These are phyloP conservation scores for Brettanomyces nanus DNA, from an alignment of 805 yeast species.

Conservation along the genomic window DNA sequence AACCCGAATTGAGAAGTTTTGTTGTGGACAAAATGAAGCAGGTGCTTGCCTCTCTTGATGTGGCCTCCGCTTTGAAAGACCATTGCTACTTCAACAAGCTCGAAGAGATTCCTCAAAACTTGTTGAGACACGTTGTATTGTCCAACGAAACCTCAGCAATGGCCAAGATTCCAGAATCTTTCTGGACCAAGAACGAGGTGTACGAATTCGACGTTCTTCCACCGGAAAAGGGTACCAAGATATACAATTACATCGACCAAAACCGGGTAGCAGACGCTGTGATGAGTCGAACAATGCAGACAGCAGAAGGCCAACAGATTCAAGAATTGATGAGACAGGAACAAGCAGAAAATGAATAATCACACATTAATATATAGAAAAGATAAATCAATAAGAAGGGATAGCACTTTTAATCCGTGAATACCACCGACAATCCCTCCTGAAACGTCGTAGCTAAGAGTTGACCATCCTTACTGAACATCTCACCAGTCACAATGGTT, in stretches of 20 bases:
- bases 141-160: conserved; percentile 65
- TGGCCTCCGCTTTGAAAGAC: conserved; percentile 1
- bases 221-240: conserved; percentile 28
- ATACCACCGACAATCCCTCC: conserved; percentile 47
- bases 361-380: not conserved
- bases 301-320: not conserved
- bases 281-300: not conserved
- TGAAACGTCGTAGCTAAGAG: conserved; percentile 56
- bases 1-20: conserved; percentile 36
- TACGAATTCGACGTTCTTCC: conserved; percentile 70
- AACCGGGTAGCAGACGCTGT: conserved; percentile 3
- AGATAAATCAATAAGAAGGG: not conserved
- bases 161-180: conserved; percentile 55
- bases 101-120: conserved; percentile 45
- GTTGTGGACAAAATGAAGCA: conserved; percentile 12
- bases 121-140: conserved; percentile 58
- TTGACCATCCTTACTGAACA: conserved; percentile 40
- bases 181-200: conserved; percentile 56
- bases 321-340: conserved; percentile 1
- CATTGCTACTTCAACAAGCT: conserved; percentile 12
- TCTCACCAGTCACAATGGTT: conserved; percentile 49
- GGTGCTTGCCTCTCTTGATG: conserved; percentile 12
- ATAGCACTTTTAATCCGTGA: conserved; percentile 7
- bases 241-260: conserved; percentile 3
- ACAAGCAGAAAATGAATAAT: not conserved